Base-by-base conservation (phyloP, 306 rosid species). In the Lathyrus sativus region DNA sequence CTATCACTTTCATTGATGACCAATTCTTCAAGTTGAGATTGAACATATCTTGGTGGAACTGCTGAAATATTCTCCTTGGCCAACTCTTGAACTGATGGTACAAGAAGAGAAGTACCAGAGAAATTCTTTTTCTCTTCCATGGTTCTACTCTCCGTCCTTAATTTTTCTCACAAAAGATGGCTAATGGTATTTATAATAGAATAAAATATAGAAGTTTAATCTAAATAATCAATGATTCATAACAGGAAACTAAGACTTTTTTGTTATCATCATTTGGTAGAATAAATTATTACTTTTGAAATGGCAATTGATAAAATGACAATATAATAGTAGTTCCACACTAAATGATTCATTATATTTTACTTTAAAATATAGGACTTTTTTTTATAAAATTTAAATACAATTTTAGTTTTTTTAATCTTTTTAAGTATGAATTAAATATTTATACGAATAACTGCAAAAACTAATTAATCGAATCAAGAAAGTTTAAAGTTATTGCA, bases 81-180 rank as follows among this genome's bases (percentile, higher is more conserved):
- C n/a, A 78, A 9, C 38, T 65, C 81, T 72, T 72, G 69, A 29
- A 78, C 81, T 9, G 78, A 78, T 39, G 81, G 81, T 18, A 72
- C 81, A 0, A 71, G 12, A 50, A 78, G 39, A 15, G 81, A 57
- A 9, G 31, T 58, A 55, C 76, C 48, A 28, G 31, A 58, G 8
- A 37, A 6, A 3, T 71, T 71, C 38, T 59, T 31, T 2, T 44
- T 38, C 43, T 13, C 48, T 43, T 44, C 67, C 75, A 70, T 70
- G 35, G 9, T 59, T 59, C 2, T 6, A 56, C 11, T 56, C 6
- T 56, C 5, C 5, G 5, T 19, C 3, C 60, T 22, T 5, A 24
- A 54, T 54, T 53, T 7, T 22, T 4, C 31, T 53, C 29, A 18
- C 28, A 18, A 50, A 18, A 18, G 2, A 50, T 18, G 56, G 4